Evolutionary conservation across 306 rosid species (phyloP).

Genomic region (Abrus pulchellus): DNA sequence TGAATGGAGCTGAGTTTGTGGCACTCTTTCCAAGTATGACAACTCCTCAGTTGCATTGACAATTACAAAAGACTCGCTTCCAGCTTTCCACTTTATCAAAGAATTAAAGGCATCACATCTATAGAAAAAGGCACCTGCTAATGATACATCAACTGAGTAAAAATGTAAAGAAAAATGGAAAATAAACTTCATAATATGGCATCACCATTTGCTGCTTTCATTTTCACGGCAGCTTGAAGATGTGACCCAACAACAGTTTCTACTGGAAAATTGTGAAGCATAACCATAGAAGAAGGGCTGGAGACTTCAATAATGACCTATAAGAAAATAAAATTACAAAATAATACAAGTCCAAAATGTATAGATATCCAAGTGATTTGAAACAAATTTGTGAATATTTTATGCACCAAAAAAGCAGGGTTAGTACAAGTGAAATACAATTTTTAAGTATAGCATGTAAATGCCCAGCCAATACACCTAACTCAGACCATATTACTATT

Average conservation of each 20-base stretch:
- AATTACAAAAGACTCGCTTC: slow-evolving; percentile 77
- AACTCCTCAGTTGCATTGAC: slow-evolving; percentile 70
- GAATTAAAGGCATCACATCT: slow-evolving; percentile 83
- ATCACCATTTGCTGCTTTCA: slow-evolving; percentile 88
- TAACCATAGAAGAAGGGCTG: slow-evolving; percentile 75
- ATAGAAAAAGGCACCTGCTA: slow-evolving; percentile 81
- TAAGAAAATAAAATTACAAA: slow-evolving; percentile 42
- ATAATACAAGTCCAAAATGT: slow-evolving; percentile 16
- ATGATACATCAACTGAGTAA: slow-evolving; percentile 49
- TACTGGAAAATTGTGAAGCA: slow-evolving; percentile 83
- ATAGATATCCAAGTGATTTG: slow-evolving; percentile 22
- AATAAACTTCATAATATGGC: slow-evolving; percentile 28
- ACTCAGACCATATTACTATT: background rate
- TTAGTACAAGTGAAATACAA: background rate
- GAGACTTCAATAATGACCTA: slow-evolving; percentile 90
- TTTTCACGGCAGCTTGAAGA: slow-evolving; percentile 88
- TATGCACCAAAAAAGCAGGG: background rate
- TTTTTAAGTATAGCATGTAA: background rate
- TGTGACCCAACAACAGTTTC: slow-evolving; percentile 92
- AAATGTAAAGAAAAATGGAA: slow-evolving; percentile 46
- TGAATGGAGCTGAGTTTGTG: slow-evolving; percentile 52
- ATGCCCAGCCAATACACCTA: background rate
- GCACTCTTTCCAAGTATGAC: slow-evolving; percentile 56
- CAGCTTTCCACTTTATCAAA: slow-evolving; percentile 84
- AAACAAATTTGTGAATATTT: background rate